A percentile compares a stretch with the other conserved stretches of the same genome.
Conservation (phyloP, 441 rosid genomes). For the Pelargonium citronellum region DNA sequence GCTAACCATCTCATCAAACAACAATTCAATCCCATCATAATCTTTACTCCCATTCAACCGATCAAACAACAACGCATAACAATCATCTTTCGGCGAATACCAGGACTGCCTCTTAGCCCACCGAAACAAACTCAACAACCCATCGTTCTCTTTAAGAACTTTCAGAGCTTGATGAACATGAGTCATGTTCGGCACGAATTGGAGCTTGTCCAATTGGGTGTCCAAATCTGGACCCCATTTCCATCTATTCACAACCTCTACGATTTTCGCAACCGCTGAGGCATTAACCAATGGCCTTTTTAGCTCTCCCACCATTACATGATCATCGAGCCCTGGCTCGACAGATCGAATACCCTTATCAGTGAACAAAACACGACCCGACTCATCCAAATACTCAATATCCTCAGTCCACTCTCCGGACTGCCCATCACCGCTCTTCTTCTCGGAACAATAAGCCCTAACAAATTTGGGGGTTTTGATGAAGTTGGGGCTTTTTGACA, state of each 20-base stretch:
- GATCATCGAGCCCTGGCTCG: slow-evolving; percentile 81
- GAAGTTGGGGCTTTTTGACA: background rate
- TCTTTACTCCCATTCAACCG: slow-evolving; percentile 58
- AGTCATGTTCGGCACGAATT: slow-evolving; percentile 74
- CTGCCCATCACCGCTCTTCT: slow-evolving; percentile 24
- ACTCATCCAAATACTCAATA: slow-evolving; percentile 81
- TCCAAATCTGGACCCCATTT: slow-evolving; percentile 97
- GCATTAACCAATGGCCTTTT: slow-evolving; percentile 74
- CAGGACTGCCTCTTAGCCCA: slow-evolving; percentile 89
- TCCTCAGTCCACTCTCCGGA: slow-evolving; percentile 71
- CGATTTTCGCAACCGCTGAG: slow-evolving; percentile 76
- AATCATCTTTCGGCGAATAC: slow-evolving; percentile 57
- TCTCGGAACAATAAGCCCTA: slow-evolving; percentile 50
- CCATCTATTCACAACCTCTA: slow-evolving; percentile 89
- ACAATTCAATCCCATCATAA: slow-evolving; percentile 56
- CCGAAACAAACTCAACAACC: slow-evolving; percentile 63
- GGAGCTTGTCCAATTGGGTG: slow-evolving; percentile 72
- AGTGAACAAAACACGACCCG: slow-evolving; percentile 64
- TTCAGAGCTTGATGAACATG: slow-evolving; percentile 67
- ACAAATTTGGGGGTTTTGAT: slow-evolving; percentile 9
- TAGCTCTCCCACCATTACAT: slow-evolving; percentile 71
- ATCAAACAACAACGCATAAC: slow-evolving; percentile 63
- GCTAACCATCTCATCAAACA: slow-evolving; percentile 80
- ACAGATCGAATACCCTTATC: slow-evolving; percentile 80
- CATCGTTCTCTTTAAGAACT: slow-evolving; percentile 53